phyloP scores from a whole-genome alignment of 495 filamentous ascomycete genomes.

The Polyplosphaeria fusca region DNA sequence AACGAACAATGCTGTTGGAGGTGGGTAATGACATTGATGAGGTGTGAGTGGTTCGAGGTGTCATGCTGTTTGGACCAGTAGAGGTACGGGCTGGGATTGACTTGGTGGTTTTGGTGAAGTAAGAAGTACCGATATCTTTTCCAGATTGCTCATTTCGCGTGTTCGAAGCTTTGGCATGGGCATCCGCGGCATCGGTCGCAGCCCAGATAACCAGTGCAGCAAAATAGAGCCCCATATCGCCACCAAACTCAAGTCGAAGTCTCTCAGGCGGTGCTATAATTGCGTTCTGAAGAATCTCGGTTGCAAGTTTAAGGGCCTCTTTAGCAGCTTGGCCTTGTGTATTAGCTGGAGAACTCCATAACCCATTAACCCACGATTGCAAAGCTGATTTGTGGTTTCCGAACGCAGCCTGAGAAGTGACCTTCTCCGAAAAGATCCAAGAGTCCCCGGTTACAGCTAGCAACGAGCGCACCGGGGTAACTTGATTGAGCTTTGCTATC shows the following conservation, averaged over 20 bases:
- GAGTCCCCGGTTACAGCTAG: constrained; percentile 40
- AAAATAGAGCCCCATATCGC: constrained; percentile 39
- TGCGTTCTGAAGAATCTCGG: constrained; percentile 30
- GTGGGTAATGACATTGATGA: constrained; percentile 2
- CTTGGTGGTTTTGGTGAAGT: constrained; percentile 2
- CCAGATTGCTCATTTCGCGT: constrained; percentile 3
- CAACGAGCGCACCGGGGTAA: constrained; percentile 38
- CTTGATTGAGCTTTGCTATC: constrained; percentile 33
- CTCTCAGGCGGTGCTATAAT: constrained; percentile 25
- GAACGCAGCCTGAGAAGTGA: constrained; percentile 23
- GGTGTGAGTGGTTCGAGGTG: background rate
- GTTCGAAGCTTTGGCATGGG: constrained; percentile 9
- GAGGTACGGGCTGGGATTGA: constrained; percentile 7
- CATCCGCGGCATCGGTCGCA: constrained; percentile 24
- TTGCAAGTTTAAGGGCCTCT: constrained; percentile 26
- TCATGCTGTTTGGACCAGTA: constrained; percentile 11
- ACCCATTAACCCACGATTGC: constrained; percentile 21
- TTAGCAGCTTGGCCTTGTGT: constrained; percentile 18
- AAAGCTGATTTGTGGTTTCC: constrained; percentile 17
- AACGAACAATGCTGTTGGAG: constrained; percentile 23
- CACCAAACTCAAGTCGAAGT: constrained; percentile 34
- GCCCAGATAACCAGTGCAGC: constrained; percentile 40
- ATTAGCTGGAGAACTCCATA: constrained; percentile 19
- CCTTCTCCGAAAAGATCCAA: constrained; percentile 40
- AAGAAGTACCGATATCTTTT: background rate